Percentiles rank a stretch among this genome's conserved stretches.
phyloP scores from a whole-genome alignment of 1,284 basidiomycete species.

The Agroathelia rolfsii region DNA sequence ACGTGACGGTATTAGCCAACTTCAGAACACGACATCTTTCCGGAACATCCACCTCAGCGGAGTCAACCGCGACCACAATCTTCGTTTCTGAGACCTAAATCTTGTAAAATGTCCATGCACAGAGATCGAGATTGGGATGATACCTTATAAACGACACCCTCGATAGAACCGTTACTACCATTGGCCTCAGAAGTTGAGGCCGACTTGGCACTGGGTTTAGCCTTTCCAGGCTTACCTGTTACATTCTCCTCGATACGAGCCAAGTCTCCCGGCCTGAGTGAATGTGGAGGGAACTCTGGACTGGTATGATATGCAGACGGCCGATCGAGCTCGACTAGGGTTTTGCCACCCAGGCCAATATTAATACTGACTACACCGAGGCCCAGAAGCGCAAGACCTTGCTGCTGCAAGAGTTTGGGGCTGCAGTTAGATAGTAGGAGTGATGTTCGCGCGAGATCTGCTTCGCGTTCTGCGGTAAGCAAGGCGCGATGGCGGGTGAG shows the following conservation, averaged over 20 bases:
- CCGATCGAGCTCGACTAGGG: conserved; percentile 78
- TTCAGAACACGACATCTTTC: conserved; percentile 80
- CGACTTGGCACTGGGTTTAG: conserved; percentile 36
- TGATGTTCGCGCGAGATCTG: conserved; percentile 76
- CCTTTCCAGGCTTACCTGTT: conserved; percentile 31
- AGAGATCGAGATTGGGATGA: conserved; percentile 8
- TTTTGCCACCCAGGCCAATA: conserved; percentile 86
- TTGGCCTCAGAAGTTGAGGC: conserved; percentile 26
- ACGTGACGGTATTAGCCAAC: conserved; percentile 86
- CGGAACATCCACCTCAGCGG: conserved; percentile 69
- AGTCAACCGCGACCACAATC: conserved; percentile 68
- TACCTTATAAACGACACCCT: conserved; percentile 82
- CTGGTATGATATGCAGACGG: conserved; percentile 72
- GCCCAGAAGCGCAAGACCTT: conserved; percentile 73
- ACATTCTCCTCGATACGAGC: conserved; percentile 74
- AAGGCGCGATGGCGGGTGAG: conserved; percentile 63
- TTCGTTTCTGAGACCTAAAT: conserved; percentile 69
- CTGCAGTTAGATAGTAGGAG: conserved; percentile 78
- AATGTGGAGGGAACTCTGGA: conserved; percentile 74
- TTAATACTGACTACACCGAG: conserved; percentile 63
- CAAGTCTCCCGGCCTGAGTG: conserved; percentile 76
- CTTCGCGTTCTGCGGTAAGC: conserved; percentile 64
- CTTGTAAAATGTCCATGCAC: conserved; percentile 9
- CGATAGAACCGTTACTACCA: conserved; percentile 29
- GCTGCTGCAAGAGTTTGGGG: conserved; percentile 78